Percentiles rank a stretch among this genome's conserved stretches.
Conservation (phyloP, 108 stramenopile genomes). For the Fragilaria radians region DNA sequence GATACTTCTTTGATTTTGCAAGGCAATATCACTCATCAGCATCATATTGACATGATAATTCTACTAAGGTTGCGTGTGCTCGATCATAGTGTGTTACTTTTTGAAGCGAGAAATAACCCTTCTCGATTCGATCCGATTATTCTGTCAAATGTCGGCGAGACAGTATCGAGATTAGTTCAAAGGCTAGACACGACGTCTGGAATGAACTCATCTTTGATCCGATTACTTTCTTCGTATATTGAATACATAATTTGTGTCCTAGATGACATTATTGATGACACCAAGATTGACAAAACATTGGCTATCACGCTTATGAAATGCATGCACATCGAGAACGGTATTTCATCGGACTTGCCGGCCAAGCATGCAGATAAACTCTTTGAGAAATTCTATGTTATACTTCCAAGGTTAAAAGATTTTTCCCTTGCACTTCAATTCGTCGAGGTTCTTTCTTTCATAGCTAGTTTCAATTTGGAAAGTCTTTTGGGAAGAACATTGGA, state of each 20-base stretch:
- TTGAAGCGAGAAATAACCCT: too few species aligned
- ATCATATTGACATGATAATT: not conserved
- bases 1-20: not conserved
- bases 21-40: not conserved
- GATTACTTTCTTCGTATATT: not conserved
- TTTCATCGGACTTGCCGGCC: too few species aligned
- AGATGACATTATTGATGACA: not conserved
- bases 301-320: too few species aligned
- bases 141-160: too few species aligned
- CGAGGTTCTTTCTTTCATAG: not conserved
- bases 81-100: not conserved
- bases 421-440: not conserved
- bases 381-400: not conserved
- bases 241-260: not conserved
- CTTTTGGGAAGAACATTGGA: not conserved
- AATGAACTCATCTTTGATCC: too few species aligned
- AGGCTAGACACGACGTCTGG: too few species aligned
- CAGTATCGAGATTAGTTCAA: too few species aligned
- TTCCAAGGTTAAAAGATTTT: not conserved
- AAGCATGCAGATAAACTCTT: not conserved
- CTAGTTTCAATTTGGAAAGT: not conserved
- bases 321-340: too few species aligned
- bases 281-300: too few species aligned
- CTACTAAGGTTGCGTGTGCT: not conserved
- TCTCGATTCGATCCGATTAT: too few species aligned